Percentiles rank a stretch among this genome's conserved stretches.
phyloP scores from a whole-genome alignment of 495 filamentous ascomycete genomes.

The Achaetomiella virescens region DNA sequence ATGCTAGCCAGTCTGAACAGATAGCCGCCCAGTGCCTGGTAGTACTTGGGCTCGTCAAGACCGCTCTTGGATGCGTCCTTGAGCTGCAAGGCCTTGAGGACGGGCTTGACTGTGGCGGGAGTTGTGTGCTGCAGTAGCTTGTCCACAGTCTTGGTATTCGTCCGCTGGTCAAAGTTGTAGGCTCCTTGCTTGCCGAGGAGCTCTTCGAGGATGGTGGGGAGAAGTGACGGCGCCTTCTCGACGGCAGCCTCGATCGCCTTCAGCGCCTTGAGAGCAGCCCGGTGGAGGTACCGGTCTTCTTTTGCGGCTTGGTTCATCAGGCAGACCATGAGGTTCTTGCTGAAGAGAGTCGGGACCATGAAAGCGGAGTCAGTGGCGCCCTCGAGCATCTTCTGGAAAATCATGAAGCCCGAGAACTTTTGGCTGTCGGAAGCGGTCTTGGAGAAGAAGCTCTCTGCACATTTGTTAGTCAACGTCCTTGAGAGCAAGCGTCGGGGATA shows the following conservation, averaged over 20 bases:
- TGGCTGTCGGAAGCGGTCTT: slow-evolving; percentile 73
- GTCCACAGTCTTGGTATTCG: slow-evolving; percentile 83
- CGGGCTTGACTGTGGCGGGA: slow-evolving; percentile 39
- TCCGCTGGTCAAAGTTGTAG: slow-evolving; percentile 77
- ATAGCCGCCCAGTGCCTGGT: slow-evolving; percentile 49
- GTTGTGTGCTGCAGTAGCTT: slow-evolving; percentile 61
- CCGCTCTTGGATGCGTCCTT: slow-evolving; percentile 27
- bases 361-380: slow-evolving; percentile 29
- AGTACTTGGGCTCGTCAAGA: slow-evolving; percentile 35
- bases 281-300: slow-evolving; percentile 78
- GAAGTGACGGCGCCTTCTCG: slow-evolving; percentile 54
- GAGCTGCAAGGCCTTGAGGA: slow-evolving; percentile 38
- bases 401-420: slow-evolving; percentile 84
- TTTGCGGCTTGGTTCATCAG: slow-evolving; percentile 81
- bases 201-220: slow-evolving; percentile 53
- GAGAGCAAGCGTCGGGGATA: slow-evolving; percentile 10
- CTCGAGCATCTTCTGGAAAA: slow-evolving; percentile 68
- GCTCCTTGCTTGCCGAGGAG: slow-evolving; percentile 63
- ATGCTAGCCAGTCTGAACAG: slow-evolving; percentile 39
- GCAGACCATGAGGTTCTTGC: slow-evolving; percentile 73
- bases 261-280: slow-evolving; percentile 64
- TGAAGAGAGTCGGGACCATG: slow-evolving; percentile 54
- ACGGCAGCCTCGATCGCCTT: slow-evolving; percentile 63
- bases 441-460: slow-evolving; percentile 70
- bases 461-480: slow-evolving; percentile 19